Percentiles rank a stretch among this genome's conserved stretches.
phyloP scores from a whole-genome alignment of 257 asterid genomes.

The Solanum pinnatisectum region DNA sequence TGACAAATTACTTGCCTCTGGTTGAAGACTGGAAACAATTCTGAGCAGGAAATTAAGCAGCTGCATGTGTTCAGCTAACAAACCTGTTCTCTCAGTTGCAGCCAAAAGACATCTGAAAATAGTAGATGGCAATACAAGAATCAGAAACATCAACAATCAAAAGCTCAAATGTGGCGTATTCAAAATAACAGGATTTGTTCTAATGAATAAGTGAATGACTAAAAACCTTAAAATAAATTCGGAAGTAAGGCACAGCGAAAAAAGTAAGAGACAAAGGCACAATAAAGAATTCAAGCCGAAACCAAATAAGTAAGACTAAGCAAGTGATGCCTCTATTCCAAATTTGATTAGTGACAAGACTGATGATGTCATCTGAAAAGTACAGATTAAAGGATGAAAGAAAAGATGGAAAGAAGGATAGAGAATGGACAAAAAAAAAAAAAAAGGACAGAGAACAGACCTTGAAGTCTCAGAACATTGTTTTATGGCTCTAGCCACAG shows the following conservation, averaged over 20 bases:
- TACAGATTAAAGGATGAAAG: background rate
- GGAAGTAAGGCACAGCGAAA: background rate
- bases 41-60: slow-evolving; percentile 53
- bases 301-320: background rate
- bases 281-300: background rate
- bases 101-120: slow-evolving; percentile 51
- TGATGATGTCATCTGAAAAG: background rate
- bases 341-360: background rate
- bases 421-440: background rate
- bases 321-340: background rate
- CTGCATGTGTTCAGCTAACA: slow-evolving; percentile 41
- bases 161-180: background rate
- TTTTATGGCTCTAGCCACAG: slow-evolving; percentile 40
- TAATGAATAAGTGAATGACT: background rate
- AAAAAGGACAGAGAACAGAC: slow-evolving; percentile 24
- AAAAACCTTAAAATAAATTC: background rate
- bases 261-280: background rate
- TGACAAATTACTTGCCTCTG: slow-evolving; percentile 24
- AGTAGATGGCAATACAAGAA: slow-evolving; percentile 1
- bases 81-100: slow-evolving; percentile 36
- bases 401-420: background rate
- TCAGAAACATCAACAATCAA: background rate
- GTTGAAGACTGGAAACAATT: slow-evolving; percentile 44
- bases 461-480: slow-evolving; percentile 59
- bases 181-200: background rate